phyloP scores from a whole-genome alignment of 768 basidiomycete genomes.

The Lentinula edodes region DNA sequence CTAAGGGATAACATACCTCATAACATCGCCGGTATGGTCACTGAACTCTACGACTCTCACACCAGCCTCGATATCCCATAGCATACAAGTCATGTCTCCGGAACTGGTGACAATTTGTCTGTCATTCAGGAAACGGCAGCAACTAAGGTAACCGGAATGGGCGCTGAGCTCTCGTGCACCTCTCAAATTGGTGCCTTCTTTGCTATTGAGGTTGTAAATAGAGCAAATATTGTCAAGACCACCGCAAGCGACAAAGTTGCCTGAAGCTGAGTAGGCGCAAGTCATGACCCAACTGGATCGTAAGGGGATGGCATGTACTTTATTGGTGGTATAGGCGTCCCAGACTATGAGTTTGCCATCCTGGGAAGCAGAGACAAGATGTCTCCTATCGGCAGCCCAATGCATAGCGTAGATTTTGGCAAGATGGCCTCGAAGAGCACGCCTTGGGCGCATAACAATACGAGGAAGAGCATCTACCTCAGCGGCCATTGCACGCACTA shows the following conservation, averaged over 20 bases:
- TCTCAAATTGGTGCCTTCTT: slow-evolving; percentile 71
- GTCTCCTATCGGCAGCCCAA: slow-evolving; percentile 95
- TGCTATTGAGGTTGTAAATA: slow-evolving; percentile 90
- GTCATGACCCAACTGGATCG: slow-evolving; percentile 99
- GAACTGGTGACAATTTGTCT: slow-evolving; percentile 97
- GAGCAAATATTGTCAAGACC: slow-evolving; percentile 99
- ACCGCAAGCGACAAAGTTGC: slow-evolving; percentile 97
- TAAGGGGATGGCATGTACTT: slow-evolving; percentile 97
- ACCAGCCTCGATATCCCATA: slow-evolving; percentile 99
- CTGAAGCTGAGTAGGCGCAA: slow-evolving; percentile 95
- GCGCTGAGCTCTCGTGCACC: slow-evolving; percentile 94
- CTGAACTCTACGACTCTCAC: slow-evolving; percentile 98
- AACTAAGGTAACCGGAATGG: slow-evolving; percentile 96
- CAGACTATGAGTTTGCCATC: slow-evolving; percentile 99
- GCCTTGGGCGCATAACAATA: slow-evolving; percentile 93
- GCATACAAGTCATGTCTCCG: slow-evolving; percentile 99
- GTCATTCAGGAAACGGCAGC: slow-evolving; percentile 98
- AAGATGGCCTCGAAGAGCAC: slow-evolving; percentile 93
- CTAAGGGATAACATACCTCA: slow-evolving; percentile 67
- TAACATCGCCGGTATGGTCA: slow-evolving; percentile 98
- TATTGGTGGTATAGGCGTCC: slow-evolving; percentile 99
- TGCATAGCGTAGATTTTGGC: slow-evolving; percentile 99
- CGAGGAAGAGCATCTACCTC: slow-evolving; percentile 95
- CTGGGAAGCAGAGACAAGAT: slow-evolving; percentile 98
- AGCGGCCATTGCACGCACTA: slow-evolving; percentile 97